A percentile compares a stretch with the other conserved stretches of the same genome.
These are phyloP conservation scores for Phragmites australis DNA, from an alignment of 176 grass and related monocot genomes.

Conservation along the genomic window DNA sequence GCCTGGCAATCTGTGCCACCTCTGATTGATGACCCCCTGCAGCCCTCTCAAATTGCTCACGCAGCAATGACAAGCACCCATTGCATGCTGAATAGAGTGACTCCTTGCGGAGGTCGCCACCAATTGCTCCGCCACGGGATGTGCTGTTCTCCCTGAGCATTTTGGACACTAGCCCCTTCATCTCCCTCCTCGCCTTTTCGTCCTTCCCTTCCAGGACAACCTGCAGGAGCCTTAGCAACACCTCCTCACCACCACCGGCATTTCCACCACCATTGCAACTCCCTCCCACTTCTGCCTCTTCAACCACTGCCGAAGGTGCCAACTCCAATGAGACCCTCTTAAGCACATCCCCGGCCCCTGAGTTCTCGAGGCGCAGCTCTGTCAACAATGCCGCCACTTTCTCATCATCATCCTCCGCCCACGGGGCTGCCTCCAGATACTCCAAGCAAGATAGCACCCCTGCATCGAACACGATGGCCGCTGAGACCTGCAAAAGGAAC, in stretches of 20 bases:
- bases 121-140: conserved; percentile 47
- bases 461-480: conserved; percentile 84
- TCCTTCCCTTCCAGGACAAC: conserved; percentile 97
- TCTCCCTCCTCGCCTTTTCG: conserved; percentile 92
- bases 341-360: conserved; percentile 78
- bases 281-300: conserved; percentile 44
- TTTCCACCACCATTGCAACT: conserved; percentile 41
- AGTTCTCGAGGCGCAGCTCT: conserved; percentile 85
- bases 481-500: conserved; percentile 59
- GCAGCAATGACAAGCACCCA: conserved; percentile 71
- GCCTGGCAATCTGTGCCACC: conserved; percentile 66
- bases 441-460: conserved; percentile 84
- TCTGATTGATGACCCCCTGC: conserved; percentile 54
- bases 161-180: conserved; percentile 96
- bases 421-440: conserved; percentile 75
- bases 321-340: conserved; percentile 87
- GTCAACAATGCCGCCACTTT: conserved; percentile 82
- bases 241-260: conserved; percentile 65
- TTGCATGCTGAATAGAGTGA: conserved; percentile 87
- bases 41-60: conserved; percentile 56
- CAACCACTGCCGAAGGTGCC: conserved; percentile 42
- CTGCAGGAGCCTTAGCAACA: conserved; percentile 82
- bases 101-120: conserved; percentile 82
- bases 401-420: conserved; percentile 95
- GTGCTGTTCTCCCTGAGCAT: conserved; percentile 92